Percentiles rank a stretch among this genome's conserved stretches.
These are phyloP conservation scores for Colletotrichum coccodes DNA, from an alignment of 2,329 filamentous ascomycete genomes.

Conservation along the genomic window DNA sequence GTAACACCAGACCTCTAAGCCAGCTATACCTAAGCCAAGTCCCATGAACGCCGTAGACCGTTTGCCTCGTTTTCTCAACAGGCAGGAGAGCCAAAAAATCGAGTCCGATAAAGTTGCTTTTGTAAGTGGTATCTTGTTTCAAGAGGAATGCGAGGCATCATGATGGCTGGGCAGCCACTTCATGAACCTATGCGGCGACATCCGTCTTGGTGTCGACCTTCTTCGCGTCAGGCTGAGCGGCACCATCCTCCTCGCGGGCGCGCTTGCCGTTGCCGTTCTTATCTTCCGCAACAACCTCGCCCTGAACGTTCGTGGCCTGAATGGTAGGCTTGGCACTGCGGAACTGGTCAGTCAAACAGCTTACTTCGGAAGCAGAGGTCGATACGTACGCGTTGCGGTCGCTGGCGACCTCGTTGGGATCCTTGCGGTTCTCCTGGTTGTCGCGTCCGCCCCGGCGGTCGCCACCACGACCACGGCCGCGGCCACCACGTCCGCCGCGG, in stretches of 20 bases:
- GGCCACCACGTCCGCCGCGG: conserved; percentile 54
- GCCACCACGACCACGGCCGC: conserved; percentile 49
- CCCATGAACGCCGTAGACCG: conserved; percentile 32
- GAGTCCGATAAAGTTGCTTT: conserved; percentile 32
- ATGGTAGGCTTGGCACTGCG: conserved; percentile 52
- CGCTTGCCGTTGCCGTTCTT: conserved; percentile 60
- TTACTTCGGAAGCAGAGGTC: not conserved
- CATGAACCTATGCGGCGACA: conserved; percentile 24
- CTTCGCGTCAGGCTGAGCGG: conserved; percentile 64
- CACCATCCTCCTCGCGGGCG: conserved; percentile 61
- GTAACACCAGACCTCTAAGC: conserved; percentile 33
- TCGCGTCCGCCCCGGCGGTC: conserved; percentile 49
- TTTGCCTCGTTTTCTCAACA: conserved; percentile 19
- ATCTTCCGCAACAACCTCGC: conserved; percentile 41
- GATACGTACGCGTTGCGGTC: conserved; percentile 46
- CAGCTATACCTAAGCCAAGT: conserved; percentile 30
- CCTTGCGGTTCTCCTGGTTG: conserved; percentile 47
- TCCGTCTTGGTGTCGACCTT: conserved; percentile 67
- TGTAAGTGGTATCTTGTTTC: conserved; percentile 33
- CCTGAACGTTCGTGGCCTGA: conserved; percentile 54
- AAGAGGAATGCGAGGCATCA: conserved; percentile 3
- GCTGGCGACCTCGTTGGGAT: conserved; percentile 42
- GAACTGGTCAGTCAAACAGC: conserved; percentile 20
- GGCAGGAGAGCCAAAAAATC: conserved; percentile 31
- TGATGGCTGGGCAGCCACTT: not conserved